Percentiles rank a stretch among this genome's conserved stretches.
phyloP scores from a whole-genome alignment of 352 stramenopile genomes.

The Peronospora tabacina region DNA sequence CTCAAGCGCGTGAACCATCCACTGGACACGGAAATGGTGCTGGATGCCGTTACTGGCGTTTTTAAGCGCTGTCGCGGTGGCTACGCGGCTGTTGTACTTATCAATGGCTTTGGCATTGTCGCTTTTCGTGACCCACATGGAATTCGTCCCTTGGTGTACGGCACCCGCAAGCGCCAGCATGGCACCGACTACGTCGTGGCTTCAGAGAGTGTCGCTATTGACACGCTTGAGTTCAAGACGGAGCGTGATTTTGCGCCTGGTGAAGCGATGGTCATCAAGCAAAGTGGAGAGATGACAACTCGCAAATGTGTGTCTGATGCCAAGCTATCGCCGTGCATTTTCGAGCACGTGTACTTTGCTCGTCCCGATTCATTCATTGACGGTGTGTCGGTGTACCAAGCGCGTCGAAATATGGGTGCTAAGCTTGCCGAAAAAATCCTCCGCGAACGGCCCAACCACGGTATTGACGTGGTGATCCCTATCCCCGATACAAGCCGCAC shows the following conservation, averaged over 20 bases:
- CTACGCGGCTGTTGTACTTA: constrained; percentile 95
- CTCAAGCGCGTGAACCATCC: constrained; percentile 63
- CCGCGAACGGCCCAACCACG: constrained; percentile 85
- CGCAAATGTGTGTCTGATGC: constrained; percentile 70
- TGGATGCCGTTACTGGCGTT: constrained; percentile 86
- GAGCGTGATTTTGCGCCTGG: constrained; percentile 93
- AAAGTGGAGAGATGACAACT: constrained; percentile 78
- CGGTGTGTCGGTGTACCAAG: constrained; percentile 96
- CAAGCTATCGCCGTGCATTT: constrained; percentile 94
- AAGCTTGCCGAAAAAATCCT: constrained; percentile 96
- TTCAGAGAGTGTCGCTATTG: constrained; percentile 97
- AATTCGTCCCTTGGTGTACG: constrained; percentile 95
- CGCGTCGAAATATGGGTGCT: constrained; percentile 96
- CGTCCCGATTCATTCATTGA: constrained; percentile 98
- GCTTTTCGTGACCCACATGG: constrained; percentile 97
- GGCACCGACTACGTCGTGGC: constrained; percentile 92
- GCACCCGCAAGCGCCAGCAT: constrained; percentile 73
- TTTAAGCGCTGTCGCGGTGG: constrained; percentile 94
- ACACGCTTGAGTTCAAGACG: constrained; percentile 95
- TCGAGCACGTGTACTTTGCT: constrained; percentile 99
- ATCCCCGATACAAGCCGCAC: constrained; percentile 98
- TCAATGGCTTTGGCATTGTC: constrained; percentile 96
- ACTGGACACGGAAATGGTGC: constrained; percentile 78
- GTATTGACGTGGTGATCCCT: constrained; percentile 97
- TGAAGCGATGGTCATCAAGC: constrained; percentile 94